Conservation (phyloP, 768 basidiomycete species). For the Rhizopogon salebrosus region DNA sequence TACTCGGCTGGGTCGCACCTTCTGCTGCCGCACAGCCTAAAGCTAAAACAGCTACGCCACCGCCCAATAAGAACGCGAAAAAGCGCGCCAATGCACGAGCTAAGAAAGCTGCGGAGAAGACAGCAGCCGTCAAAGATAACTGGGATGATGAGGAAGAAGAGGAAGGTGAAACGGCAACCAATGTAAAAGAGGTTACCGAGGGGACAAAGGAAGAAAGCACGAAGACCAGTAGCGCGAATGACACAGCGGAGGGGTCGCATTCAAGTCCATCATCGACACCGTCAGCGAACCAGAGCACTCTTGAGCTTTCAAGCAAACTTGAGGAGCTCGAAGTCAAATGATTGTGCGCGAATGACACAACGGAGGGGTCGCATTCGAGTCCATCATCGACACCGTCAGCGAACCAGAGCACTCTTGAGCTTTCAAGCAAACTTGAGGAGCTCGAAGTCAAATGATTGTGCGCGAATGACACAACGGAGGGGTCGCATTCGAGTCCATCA, state of each 20-base stretch:
- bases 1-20: conserved; percentile 76
- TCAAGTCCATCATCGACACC: background rate
- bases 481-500: conserved; percentile 9
- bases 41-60: conserved; percentile 23
- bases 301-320: conserved; percentile 42
- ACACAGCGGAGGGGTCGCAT: conserved; percentile 17
- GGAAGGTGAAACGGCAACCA: conserved; percentile 19
- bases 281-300: conserved; percentile 7
- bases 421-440: conserved; percentile 51
- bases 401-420: conserved; percentile 15
- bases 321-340: conserved; percentile 55
- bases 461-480: conserved; percentile 10
- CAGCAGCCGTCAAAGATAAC: conserved; percentile 58
- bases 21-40: conserved; percentile 34
- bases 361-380: conserved; percentile 17
- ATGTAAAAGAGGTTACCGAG: conserved; percentile 10
- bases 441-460: conserved; percentile 45
- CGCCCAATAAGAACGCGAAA: conserved; percentile 76
- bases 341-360: conserved; percentile 8
- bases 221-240: conserved; percentile 11
- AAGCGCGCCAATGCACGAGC: conserved; percentile 77
- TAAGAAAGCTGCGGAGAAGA: conserved; percentile 52
- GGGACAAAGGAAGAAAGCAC: conserved; percentile 21
- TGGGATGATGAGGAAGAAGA: conserved; percentile 76
- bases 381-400: background rate